A percentile compares a stretch with the other conserved stretches of the same genome.
Conservation (phyloP, 768 basidiomycete species). For the Mycena venus region DNA sequence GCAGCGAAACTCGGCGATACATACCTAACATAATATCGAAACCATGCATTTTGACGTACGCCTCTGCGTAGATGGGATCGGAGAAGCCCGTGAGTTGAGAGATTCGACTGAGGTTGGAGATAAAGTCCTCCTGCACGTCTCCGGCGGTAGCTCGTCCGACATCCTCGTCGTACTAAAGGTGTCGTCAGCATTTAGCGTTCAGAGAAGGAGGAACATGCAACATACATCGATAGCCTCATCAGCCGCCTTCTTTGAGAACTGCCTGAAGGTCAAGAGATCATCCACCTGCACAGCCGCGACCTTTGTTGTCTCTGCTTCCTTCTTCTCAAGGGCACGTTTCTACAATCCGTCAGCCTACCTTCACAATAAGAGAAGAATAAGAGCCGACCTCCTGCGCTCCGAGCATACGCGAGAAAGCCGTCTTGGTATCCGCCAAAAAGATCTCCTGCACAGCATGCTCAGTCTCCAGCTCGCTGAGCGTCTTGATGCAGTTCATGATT, state of each 20-base stretch:
- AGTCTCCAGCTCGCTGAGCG: constrained; percentile 83
- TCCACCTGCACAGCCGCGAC: constrained; percentile 89
- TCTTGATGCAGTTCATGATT: constrained; percentile 95
- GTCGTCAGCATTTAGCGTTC: background rate
- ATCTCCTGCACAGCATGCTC: constrained; percentile 72
- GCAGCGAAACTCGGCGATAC: constrained; percentile 27
- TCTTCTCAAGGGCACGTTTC: constrained; percentile 94
- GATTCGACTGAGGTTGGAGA: constrained; percentile 93
- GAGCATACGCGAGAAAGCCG: constrained; percentile 96
- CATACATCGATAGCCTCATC: constrained; percentile 83
- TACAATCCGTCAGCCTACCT: constrained; percentile 41
- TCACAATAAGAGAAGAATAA: background rate
- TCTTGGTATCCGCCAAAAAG: constrained; percentile 89
- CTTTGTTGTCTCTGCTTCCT: constrained; percentile 80
- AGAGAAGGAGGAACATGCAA: constrained; percentile 9
- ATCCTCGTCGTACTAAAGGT: constrained; percentile 85
- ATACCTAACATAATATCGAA: constrained; percentile 95
- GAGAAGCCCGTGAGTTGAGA: constrained; percentile 98
- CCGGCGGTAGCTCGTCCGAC: constrained; percentile 87
- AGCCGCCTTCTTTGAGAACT: constrained; percentile 92
- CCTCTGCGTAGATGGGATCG: constrained; percentile 98
- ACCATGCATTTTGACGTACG: constrained; percentile 96
- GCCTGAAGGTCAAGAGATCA: constrained; percentile 91
- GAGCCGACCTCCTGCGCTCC: constrained; percentile 85
- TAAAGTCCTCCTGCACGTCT: constrained; percentile 91